Evolutionary conservation across 805 yeast genomes (phyloP).

Genomic region (Starmerella gropengiesseri): DNA sequence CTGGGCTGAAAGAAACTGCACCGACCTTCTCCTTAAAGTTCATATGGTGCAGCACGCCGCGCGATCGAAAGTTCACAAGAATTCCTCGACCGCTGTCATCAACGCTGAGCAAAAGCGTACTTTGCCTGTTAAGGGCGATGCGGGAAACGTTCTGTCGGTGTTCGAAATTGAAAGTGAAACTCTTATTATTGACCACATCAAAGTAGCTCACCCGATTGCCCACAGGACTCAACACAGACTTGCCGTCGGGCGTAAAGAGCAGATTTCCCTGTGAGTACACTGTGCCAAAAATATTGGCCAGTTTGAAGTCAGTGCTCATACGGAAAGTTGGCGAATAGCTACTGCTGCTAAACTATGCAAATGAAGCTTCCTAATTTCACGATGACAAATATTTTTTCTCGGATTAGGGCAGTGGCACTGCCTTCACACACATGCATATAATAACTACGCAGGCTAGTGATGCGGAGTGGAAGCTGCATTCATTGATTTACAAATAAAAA

Average conservation of each 20-base stretch:
- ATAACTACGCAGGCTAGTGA: no score
- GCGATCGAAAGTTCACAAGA: conserved; percentile 68
- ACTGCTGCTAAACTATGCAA: background rate
- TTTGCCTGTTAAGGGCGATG: conserved; percentile 74
- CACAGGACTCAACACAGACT: conserved; percentile 74
- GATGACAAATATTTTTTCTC: conserved; percentile 6
- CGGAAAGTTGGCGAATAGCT: background rate
- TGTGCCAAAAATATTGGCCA: conserved; percentile 84
- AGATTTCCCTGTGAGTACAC: conserved; percentile 91
- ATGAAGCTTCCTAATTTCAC: background rate
- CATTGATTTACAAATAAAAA: no score
- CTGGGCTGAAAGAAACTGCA: conserved; percentile 75
- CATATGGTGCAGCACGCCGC: conserved; percentile 85
- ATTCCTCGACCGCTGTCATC: conserved; percentile 92
- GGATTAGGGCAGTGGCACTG: no score
- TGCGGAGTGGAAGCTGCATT: no score
- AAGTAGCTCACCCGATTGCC: conserved; percentile 87
- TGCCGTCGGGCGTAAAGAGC: conserved; percentile 76
- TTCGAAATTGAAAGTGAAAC: conserved; percentile 84
- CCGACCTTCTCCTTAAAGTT: conserved; percentile 73
- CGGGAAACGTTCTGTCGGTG: conserved; percentile 75
- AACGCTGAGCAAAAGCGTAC: conserved; percentile 65
- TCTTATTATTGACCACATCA: conserved; percentile 71
- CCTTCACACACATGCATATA: no score
- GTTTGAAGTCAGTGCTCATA: conserved; percentile 34